A percentile compares a stretch with the other conserved stretches of the same genome.
Evolutionary conservation across 2,329 filamentous ascomycete genomes (phyloP).

Genomic region (Dactylellina parvicollis): DNA sequence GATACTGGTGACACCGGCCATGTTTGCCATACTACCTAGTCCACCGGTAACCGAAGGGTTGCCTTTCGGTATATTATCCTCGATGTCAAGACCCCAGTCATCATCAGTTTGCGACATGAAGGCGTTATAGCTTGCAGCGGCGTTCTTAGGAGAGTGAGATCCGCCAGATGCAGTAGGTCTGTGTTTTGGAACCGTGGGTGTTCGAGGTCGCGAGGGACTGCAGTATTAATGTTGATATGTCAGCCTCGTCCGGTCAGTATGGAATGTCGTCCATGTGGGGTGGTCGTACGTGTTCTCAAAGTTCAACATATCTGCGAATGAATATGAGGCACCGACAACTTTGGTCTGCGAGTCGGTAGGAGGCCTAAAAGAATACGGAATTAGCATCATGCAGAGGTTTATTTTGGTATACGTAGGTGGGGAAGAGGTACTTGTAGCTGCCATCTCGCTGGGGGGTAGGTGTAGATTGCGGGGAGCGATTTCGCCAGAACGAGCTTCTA

Average conservation of each 20-base stretch:
- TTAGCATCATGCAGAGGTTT: slow-evolving; percentile 6
- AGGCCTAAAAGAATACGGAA: slow-evolving; percentile 41
- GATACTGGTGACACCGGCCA: slow-evolving; percentile 52
- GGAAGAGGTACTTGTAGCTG: slow-evolving; percentile 65
- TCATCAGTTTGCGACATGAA: slow-evolving; percentile 84
- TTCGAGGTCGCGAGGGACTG: slow-evolving; percentile 39
- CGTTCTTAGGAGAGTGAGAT: slow-evolving; percentile 59
- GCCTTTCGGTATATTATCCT: slow-evolving; percentile 64
- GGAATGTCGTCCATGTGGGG: background rate
- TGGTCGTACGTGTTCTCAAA: slow-evolving; percentile 76
- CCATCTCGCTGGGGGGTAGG: slow-evolving; percentile 67
- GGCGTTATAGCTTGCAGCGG: slow-evolving; percentile 78
- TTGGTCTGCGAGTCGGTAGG: slow-evolving; percentile 56
- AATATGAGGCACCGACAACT: slow-evolving; percentile 93
- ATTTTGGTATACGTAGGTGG: background rate
- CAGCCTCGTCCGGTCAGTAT: slow-evolving; percentile 19
- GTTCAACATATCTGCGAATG: slow-evolving; percentile 92
- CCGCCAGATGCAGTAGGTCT: slow-evolving; percentile 65
- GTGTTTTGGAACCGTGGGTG: slow-evolving; percentile 68
- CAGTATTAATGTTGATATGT: background rate
- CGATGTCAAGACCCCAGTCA: slow-evolving; percentile 80
- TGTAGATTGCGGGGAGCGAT: slow-evolving; percentile 67
- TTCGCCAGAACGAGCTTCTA: slow-evolving; percentile 79
- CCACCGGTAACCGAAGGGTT: slow-evolving; percentile 32
- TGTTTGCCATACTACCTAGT: slow-evolving; percentile 47